phyloP scores from a whole-genome alignment of 805 yeast species.

The Nakazawaea laoshanensis region DNA sequence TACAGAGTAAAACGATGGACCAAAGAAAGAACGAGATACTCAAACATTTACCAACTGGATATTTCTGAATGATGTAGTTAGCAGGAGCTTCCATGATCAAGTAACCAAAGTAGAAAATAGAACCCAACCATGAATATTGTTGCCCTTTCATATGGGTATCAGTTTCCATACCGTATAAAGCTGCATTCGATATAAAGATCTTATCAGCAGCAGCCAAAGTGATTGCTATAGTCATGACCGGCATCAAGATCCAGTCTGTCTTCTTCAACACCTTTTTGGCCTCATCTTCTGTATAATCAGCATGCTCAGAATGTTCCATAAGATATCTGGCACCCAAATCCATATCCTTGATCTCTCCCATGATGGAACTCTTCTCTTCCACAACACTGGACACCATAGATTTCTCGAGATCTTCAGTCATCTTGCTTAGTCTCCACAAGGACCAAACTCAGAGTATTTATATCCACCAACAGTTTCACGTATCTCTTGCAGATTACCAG shows the following conservation, averaged over 20 bases:
- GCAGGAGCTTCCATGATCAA: constrained; percentile 33
- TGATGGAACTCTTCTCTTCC: constrained; percentile 1
- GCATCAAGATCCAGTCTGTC: constrained; percentile 15
- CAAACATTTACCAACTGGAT: constrained; percentile 30
- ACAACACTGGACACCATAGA: too few species aligned
- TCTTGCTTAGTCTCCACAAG: too few species aligned
- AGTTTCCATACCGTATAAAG: constrained; percentile 34
- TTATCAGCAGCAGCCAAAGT: constrained; percentile 17
- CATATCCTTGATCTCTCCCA: constrained; percentile 8
- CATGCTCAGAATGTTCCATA: constrained; percentile 17
- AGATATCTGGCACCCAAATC: constrained; percentile 19
- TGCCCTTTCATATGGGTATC: constrained; percentile 38
- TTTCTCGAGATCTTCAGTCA: too few species aligned
- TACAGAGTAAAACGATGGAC: constrained; percentile 34
- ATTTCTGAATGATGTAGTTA: constrained; percentile 30
- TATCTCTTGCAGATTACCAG: too few species aligned
- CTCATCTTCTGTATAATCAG: constrained; percentile 16
- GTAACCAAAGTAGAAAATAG: constrained; percentile 43
- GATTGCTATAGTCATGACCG: constrained; percentile 14
- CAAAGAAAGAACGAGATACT: constrained; percentile 27
- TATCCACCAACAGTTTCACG: too few species aligned
- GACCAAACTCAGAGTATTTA: too few species aligned
- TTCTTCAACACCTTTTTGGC: constrained; percentile 13
- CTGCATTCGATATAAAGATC: constrained; percentile 17
- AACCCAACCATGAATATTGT: constrained; percentile 40